Conservation (phyloP, 805 yeast genomes). For the Ogataea methylovora region DNA sequence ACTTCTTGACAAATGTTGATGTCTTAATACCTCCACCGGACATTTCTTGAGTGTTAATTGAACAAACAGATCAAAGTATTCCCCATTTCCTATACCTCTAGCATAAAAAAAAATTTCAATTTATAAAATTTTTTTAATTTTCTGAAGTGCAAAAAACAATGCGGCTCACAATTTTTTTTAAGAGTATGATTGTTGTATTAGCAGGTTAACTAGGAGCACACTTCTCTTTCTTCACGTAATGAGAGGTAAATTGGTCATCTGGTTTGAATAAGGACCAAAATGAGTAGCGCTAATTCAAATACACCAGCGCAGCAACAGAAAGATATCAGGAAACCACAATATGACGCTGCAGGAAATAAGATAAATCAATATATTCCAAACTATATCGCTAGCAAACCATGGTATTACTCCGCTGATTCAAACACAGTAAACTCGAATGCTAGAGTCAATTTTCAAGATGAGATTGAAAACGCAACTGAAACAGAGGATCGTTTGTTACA, state of each 20-base stretch:
- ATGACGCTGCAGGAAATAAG: slow-evolving; percentile 27
- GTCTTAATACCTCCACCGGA: slow-evolving; percentile 20
- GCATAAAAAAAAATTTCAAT: background rate
- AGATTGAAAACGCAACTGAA: slow-evolving; percentile 11
- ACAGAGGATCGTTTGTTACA: slow-evolving; percentile 44
- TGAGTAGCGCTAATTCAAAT: background rate
- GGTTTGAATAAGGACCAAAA: too few relatives aligned
- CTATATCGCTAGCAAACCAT: slow-evolving; percentile 32
- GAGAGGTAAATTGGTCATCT: too few relatives aligned
- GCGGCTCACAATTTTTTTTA: background rate
- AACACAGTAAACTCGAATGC: slow-evolving; percentile 18
- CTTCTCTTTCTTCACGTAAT: too few relatives aligned
- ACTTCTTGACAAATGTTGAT: slow-evolving; percentile 61
- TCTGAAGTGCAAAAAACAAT: background rate
- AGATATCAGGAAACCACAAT: slow-evolving; percentile 11
- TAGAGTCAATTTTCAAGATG: slow-evolving; percentile 19
- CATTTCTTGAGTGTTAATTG: background rate
- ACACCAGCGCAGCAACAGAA: background rate
- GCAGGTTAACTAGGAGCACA: too few relatives aligned
- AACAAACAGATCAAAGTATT: background rate
- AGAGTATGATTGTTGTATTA: too few relatives aligned
- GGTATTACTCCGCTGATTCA: slow-evolving; percentile 27
- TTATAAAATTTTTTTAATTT: slow-evolving; percentile 3
- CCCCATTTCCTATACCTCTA: too few relatives aligned
- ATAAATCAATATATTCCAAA: slow-evolving; percentile 33